Evolutionary conservation across 2,329 filamentous ascomycete species (phyloP), one percentile per base, ranked within the genome.

Genomic region (Zalaria sp.): DNA sequence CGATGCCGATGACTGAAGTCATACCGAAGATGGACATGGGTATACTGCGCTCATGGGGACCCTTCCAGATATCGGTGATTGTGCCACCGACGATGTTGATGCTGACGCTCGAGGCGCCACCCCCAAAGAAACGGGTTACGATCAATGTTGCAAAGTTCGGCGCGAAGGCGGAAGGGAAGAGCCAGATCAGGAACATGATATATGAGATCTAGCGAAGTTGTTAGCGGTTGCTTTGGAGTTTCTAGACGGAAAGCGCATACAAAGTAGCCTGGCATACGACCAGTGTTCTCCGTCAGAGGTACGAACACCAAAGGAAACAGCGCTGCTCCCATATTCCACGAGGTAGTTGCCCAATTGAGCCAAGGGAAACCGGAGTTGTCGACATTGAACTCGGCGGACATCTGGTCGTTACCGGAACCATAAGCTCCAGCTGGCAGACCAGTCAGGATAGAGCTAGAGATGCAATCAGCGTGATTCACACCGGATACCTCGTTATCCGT

Each of bases 351-450:
- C 42, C 52, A 60, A 38, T 49, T 51, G 1, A 57, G 53, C 35
- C 52, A 49, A 6, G 57, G 55, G 37, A 59, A 60, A 0, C 40
- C 38, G 11, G 54, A 52, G 36, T 66, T 56, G 37, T 52, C 60
- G 25, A 65, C 51, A 34, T 57, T 43, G 43, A 69, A 64, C 37
- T 62, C 59, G 10, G 59, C 49, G 45, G 56, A 57, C 40, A 64
- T 64, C 11, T 36, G 36, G 18, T 43, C 37, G 29, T 42, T 40
- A 8, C 29, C 50, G 25, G 43, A 27, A 10, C 49, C 47, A 25
- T 54, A 53, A 5, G 56, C 55, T 38, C 52, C 52, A 4, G 57
- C 53, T 9, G 53, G 53, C 0, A 54, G 41, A 31, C 51, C 50
- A 6, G 51, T 53, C 27, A 55, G 35, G 37, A 58, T 54, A 26